Evolutionary conservation across 2,329 filamentous ascomycete species (phyloP).

Genomic region (Setomelanomma holmii): DNA sequence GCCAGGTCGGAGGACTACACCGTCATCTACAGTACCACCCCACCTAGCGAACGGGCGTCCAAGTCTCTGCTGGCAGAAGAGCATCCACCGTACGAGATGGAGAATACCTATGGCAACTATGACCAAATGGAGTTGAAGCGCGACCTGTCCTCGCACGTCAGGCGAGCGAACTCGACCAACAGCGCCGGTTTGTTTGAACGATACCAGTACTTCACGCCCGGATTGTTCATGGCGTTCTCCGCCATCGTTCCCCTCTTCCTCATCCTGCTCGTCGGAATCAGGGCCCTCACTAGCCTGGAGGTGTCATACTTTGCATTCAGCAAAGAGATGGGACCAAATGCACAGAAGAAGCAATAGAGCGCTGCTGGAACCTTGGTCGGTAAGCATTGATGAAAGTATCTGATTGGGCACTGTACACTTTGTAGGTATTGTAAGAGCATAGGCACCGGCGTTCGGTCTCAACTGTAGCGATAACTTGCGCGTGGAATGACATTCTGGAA

Average conservation of each 20-base stretch:
- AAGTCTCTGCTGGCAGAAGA: conserved; percentile 28
- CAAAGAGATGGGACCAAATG: conserved; percentile 90
- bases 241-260: conserved; percentile 73
- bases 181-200: conserved; percentile 74
- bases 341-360: conserved; percentile 77
- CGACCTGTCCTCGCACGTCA: conserved; percentile 52
- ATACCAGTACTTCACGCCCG: conserved; percentile 93
- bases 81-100: conserved; percentile 65
- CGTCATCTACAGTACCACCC: conserved; percentile 75
- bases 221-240: conserved; percentile 86
- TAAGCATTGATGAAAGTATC: background rate
- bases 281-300: conserved; percentile 78
- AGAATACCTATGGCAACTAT: conserved; percentile 66
- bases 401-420: conserved; percentile 2
- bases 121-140: conserved; percentile 79
- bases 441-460: conserved; percentile 3
- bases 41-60: conserved; percentile 47
- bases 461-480: conserved; percentile 4
- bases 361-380: background rate
- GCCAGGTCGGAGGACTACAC: conserved; percentile 67
- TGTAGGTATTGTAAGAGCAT: conserved; percentile 6
- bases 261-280: conserved; percentile 81
- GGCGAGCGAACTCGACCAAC: conserved; percentile 30
- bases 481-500: background rate
- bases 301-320: conserved; percentile 95